These are phyloP conservation scores for Exophiala sideris DNA, from an alignment of 2,329 filamentous ascomycete species.

Conservation along the genomic window DNA sequence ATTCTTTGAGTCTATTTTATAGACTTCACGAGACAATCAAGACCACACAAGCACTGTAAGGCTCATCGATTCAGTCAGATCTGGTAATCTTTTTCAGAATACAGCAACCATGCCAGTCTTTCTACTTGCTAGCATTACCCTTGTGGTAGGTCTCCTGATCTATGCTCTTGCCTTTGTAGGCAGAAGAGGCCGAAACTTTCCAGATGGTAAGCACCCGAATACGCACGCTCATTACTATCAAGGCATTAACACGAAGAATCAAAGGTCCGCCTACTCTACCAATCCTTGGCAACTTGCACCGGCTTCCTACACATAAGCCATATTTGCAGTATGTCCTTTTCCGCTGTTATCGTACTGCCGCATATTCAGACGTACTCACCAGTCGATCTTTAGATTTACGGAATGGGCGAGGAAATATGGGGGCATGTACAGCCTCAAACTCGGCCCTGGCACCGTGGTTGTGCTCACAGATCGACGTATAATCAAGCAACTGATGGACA, in stretches of 20 bases:
- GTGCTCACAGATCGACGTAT: slow-evolving; percentile 41
- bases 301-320: slow-evolving; percentile 34
- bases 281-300: slow-evolving; percentile 48
- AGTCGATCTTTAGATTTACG: slow-evolving; percentile 35
- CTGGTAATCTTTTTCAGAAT: neutral
- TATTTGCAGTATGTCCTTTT: slow-evolving; percentile 28
- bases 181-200: neutral
- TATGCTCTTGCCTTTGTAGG: neutral
- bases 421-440: slow-evolving; percentile 41
- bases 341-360: too few species aligned
- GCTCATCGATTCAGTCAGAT: neutral
- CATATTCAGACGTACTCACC: neutral
- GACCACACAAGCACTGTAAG: neutral
- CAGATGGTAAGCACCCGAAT: neutral
- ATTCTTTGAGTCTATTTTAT: too few species aligned
- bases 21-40: too few species aligned
- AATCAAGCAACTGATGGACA: slow-evolving; percentile 44
- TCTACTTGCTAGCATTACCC: neutral
- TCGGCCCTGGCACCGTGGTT: slow-evolving; percentile 38
- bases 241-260: slow-evolving; percentile 26
- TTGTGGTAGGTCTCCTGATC: neutral
- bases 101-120: neutral
- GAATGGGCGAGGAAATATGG: slow-evolving; percentile 45
- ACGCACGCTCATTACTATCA: neutral
- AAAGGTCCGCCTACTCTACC: slow-evolving; percentile 41